Evolutionary conservation across 192 early-diverging fungal species (phyloP), one percentile per base, ranked within the genome.

Genomic region (Rhizophagus sp.): DNA sequence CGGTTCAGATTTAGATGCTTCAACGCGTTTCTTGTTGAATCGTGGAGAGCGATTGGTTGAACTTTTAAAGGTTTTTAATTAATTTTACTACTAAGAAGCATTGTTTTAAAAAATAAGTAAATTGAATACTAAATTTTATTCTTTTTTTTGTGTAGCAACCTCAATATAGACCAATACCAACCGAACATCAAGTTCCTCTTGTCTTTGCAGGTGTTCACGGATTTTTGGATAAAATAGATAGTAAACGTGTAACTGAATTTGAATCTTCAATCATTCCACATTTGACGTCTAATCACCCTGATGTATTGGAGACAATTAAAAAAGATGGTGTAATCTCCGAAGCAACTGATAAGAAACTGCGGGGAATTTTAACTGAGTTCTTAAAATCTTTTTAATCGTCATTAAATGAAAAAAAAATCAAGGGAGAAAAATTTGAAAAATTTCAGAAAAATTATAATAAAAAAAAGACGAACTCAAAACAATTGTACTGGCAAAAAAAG

Each of bases 121-220:
- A 9, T 15, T 4, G 19, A 36, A 70, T 39, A 74, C n/a, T 41
- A 44, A 34, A n/a, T 62, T 62, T n/a, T 13, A 44, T 27, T 17
- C 3, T 67, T 36, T 24, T 77, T 44, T 49, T 63, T 62, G 13
- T 10, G 41, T 6, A 79, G 95, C 98, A 99, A 90, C 94, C 96
- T 82, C 98, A 99, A 90, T 98, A 97, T 94, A 89, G 88, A 85
- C 98, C 98, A 72, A 86, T 98, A 75, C 88, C 98, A 61, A 95
- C 98, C 79, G 96, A 99, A 91, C 92, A 95, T 89, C 97, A 98
- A 92, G 97, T 99, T 25, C 92, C 95, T 76, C 95, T 98, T 85
- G 95, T 99, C 84, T 99, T 97, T 88, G 95, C 98, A 79, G 96
- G 97, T 95, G 98, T 99, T 85, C 95, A 99, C 89, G 98, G 97